Evolutionary conservation across 1,284 basidiomycete species (phyloP).

Genomic region (Phellinidium pouzarii): DNA sequence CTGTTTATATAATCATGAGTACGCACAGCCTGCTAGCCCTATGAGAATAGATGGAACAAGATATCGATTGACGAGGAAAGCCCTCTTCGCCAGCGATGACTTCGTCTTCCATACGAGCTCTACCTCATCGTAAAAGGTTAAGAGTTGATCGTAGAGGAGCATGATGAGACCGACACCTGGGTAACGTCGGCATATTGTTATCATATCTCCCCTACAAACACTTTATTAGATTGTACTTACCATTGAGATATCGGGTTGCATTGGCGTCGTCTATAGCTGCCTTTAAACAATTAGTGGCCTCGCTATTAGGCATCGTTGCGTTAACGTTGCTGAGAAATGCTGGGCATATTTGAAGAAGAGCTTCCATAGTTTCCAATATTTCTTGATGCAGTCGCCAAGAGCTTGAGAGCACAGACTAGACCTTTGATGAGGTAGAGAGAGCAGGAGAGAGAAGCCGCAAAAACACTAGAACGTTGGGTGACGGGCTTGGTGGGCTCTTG

Average conservation of each 20-base stretch:
- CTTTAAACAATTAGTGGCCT: neutral
- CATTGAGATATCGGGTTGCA: constrained; percentile 11
- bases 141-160: constrained; percentile 24
- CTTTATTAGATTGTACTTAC: neutral
- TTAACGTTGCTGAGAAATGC: no score
- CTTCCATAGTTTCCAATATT: neutral
- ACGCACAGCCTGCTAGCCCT: constrained; percentile 2
- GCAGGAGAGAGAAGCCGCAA: neutral
- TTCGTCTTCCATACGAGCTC: constrained; percentile 21
- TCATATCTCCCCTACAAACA: neutral
- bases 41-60: constrained; percentile 13
- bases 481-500: neutral
- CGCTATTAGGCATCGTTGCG: neutral
- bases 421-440: neutral
- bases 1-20: neutral
- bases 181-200: constrained; percentile 13
- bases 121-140: constrained; percentile 25
- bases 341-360: neutral
- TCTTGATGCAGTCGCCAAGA: neutral
- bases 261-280: constrained; percentile 3
- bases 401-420: neutral
- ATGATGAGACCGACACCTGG: constrained; percentile 20
- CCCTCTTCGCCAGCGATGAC: constrained; percentile 15
- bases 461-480: no score
- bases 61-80: constrained; percentile 22